These are phyloP conservation scores for Dittrichia graveolens DNA, from an alignment of 129 eudicot genomes.

Conservation along the genomic window DNA sequence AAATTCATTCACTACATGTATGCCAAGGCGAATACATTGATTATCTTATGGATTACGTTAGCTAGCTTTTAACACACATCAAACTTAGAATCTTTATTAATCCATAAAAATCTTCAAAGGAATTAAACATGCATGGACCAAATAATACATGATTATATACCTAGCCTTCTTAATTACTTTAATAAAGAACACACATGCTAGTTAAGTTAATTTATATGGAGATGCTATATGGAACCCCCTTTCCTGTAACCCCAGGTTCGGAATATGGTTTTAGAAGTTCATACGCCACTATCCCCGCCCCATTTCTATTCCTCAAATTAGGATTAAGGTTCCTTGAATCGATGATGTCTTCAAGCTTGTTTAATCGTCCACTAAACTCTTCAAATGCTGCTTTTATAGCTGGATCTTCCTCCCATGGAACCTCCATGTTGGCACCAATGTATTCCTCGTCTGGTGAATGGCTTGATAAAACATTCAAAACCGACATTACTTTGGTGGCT, in stretches of 20 bases:
- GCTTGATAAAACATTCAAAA: slow-evolving; percentile 33
- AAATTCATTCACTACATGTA: too few relatives aligned
- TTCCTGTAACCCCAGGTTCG: slow-evolving; percentile 41
- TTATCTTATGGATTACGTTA: too few relatives aligned
- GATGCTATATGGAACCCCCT: slow-evolving; percentile 51
- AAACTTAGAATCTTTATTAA: slow-evolving; percentile 1
- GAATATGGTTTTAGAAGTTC: slow-evolving; percentile 44
- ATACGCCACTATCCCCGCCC: slow-evolving; percentile 44
- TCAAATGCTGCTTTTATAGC: slow-evolving; percentile 33
- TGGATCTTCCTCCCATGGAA: slow-evolving; percentile 37
- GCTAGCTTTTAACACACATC: neutral
- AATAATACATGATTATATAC: neutral
- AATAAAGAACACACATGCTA: neutral
- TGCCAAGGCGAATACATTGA: too few relatives aligned
- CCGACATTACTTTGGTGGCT: slow-evolving; percentile 34
- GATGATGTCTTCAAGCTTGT: slow-evolving; percentile 27
- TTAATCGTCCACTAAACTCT: slow-evolving; percentile 19
- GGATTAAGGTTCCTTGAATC: slow-evolving; percentile 37
- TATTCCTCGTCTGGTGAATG: slow-evolving; percentile 46
- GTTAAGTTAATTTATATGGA: slow-evolving; percentile 29
- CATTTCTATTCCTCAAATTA: slow-evolving; percentile 31
- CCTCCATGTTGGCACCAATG: slow-evolving; percentile 30
- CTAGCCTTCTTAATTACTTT: too few relatives aligned
- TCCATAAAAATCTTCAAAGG: neutral
- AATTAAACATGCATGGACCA: neutral